Percentiles rank a stretch among this genome's conserved stretches.
phyloP scores from a whole-genome alignment of 106 monocot species.

The Dioscorea dumetorum region DNA sequence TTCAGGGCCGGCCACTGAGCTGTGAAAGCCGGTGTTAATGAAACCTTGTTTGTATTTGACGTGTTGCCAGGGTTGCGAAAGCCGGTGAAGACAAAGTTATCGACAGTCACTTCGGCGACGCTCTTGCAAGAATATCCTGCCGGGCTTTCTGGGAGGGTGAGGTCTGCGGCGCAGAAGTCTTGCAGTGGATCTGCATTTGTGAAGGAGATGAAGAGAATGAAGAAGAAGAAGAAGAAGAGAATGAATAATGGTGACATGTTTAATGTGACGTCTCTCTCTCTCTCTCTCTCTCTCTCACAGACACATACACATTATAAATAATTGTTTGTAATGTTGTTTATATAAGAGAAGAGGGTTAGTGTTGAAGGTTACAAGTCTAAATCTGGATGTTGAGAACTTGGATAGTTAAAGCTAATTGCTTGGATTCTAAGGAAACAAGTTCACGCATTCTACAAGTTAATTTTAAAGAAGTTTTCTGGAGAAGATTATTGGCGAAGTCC shows the following conservation, averaged over 20 bases:
- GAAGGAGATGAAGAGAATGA: not conserved
- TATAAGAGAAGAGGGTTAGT: too few species aligned
- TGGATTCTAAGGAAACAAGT: too few species aligned
- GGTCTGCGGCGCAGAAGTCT: slow-evolving; percentile 4
- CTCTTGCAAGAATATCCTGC: slow-evolving; percentile 14
- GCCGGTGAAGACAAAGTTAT: slow-evolving; percentile 19
- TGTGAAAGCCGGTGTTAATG: not conserved
- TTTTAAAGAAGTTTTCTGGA: too few species aligned
- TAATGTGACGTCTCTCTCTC: not conserved
- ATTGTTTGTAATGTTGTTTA: too few species aligned
- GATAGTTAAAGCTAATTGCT: too few species aligned
- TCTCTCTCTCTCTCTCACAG: not conserved
- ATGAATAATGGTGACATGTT: not conserved
- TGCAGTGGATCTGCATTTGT: too few species aligned
- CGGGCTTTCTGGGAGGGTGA: not conserved
- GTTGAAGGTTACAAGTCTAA: too few species aligned
- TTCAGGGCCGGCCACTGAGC: slow-evolving; percentile 7
- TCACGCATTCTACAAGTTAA: too few species aligned
- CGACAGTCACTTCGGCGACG: not conserved
- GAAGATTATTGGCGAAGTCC: too few species aligned
- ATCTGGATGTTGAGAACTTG: too few species aligned
- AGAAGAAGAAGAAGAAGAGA: slow-evolving; percentile 1
- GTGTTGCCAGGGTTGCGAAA: slow-evolving; percentile 1
- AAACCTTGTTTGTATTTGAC: not conserved
- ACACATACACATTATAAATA: too few species aligned